Evolutionary conservation across 2,329 filamentous ascomycete species (phyloP), one percentile per base, ranked within the genome.

Genomic region (Alternaria atra): DNA sequence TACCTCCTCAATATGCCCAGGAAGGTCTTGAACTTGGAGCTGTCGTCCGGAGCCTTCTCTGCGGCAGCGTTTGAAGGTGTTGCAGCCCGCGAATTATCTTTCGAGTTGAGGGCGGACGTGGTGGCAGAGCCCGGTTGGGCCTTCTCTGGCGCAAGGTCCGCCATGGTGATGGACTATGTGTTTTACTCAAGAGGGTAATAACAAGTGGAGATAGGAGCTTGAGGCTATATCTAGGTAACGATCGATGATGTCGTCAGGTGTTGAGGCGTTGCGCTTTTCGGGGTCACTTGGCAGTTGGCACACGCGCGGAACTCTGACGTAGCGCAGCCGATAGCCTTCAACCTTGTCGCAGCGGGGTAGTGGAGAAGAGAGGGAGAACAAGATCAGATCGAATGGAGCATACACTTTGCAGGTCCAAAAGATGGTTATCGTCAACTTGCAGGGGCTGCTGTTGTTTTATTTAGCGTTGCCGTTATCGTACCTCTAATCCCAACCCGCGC

Each of bases 1-100:
- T 85, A 97, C 93, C 91, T 97, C 81, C 90, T 90, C 75, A 98
- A 81, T 69, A 97, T 97, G 55, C 89, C 88, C 63, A 97, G 80
- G 75, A 98, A 97, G 1, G 92, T 96, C 81, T 89, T 91, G 74
- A 98, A 84, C 84, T 97, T 97, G 68, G 91, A 94, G 68, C 88
- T 89, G 60, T 98, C 94, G 81, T 92, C 93, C 67, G 85, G 84
- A 15, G 82, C 79, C 79, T 89, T 88, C 74, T 89, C 87, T 1
- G 65, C 72, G 15, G 72, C 66, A 10, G 72, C 72, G 61, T 70
- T 73, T 27, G 71, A 68, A 17, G 77, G 76, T 43, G 75, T 78
- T 20, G 76, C 60, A 23, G 77, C 74, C 58, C 76, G 67, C 58
- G 78, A 80, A 25, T 73, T 65, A n/a, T 74, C 73, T 58, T 64